phyloP scores from a whole-genome alignment of 2,329 filamentous ascomycete genomes.

The Dissoconium aciculare region DNA sequence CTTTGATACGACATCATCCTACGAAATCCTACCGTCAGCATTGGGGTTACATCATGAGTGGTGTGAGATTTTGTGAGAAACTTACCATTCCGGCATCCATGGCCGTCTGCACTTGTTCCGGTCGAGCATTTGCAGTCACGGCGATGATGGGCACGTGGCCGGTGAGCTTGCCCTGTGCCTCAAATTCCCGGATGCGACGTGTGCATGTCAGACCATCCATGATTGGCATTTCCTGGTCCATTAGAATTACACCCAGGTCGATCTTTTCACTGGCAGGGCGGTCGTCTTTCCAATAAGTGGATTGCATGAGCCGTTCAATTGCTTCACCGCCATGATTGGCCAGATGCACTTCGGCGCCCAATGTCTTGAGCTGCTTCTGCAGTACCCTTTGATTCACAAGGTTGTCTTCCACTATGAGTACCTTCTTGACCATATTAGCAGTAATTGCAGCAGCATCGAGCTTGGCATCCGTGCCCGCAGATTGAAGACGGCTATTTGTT shows the following conservation, averaged over 20 bases:
- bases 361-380: slow-evolving; percentile 35
- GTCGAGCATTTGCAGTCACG: slow-evolving; percentile 68
- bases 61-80: too few species aligned
- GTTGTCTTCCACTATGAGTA: slow-evolving; percentile 32
- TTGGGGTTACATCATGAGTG: too few species aligned
- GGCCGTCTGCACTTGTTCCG: slow-evolving; percentile 57
- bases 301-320: slow-evolving; percentile 30
- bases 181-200: slow-evolving; percentile 51
- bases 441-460: neutral
- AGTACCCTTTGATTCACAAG: slow-evolving; percentile 36
- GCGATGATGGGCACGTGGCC: slow-evolving; percentile 62
- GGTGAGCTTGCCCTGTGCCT: slow-evolving; percentile 45
- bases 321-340: slow-evolving; percentile 38
- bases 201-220: slow-evolving; percentile 71
- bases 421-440: slow-evolving; percentile 11
- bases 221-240: slow-evolving; percentile 73
- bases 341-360: slow-evolving; percentile 32
- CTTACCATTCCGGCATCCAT: slow-evolving; percentile 53
- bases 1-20: slow-evolving; percentile 38
- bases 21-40: slow-evolving; percentile 4
- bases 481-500: neutral
- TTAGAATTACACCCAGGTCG: slow-evolving; percentile 43
- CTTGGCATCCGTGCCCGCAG: slow-evolving; percentile 1
- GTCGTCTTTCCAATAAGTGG: slow-evolving; percentile 28
- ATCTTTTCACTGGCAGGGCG: slow-evolving; percentile 8